Percentiles rank a stretch among this genome's conserved stretches.
These are phyloP conservation scores for Diversispora epigaea DNA, from an alignment of 192 early-diverging fungal species.

Conservation along the genomic window DNA sequence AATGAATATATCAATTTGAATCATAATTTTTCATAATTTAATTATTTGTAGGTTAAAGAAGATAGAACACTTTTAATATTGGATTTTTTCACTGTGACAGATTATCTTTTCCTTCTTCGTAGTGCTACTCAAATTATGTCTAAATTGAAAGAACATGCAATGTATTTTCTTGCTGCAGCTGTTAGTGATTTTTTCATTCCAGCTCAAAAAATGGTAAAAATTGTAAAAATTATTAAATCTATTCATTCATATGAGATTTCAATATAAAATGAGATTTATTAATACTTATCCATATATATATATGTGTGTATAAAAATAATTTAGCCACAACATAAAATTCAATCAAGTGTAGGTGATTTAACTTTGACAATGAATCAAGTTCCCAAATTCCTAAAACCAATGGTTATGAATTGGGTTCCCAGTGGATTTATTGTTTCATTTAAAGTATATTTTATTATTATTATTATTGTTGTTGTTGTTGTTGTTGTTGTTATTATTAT, in stretches of 20 bases:
- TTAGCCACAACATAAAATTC: slow-evolving; percentile 93
- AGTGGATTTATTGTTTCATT: slow-evolving; percentile 93
- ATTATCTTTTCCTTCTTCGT: slow-evolving; percentile 90
- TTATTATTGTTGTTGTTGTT: too few relatives aligned
- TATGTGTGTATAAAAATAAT: too few relatives aligned
- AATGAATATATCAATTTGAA: neutral
- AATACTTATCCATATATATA: slow-evolving; percentile 16
- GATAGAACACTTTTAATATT: slow-evolving; percentile 71
- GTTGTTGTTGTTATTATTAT: too few relatives aligned
- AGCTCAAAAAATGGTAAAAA: slow-evolving; percentile 74
- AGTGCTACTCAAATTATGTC: slow-evolving; percentile 69
- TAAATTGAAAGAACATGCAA: slow-evolving; percentile 62
- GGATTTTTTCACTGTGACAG: slow-evolving; percentile 84
- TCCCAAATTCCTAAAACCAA: slow-evolving; percentile 91
- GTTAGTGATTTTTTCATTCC: slow-evolving; percentile 99
- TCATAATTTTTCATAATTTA: neutral
- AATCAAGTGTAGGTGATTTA: slow-evolving; percentile 83
- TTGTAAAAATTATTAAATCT: neutral
- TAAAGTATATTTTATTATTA: slow-evolving; percentile 58
- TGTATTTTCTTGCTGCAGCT: slow-evolving; percentile 98
- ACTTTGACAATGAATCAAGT: slow-evolving; percentile 92
- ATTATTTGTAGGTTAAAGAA: slow-evolving; percentile 53
- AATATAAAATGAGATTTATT: too few relatives aligned
- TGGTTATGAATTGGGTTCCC: slow-evolving; percentile 93
- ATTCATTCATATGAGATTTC: neutral